phyloP scores from a whole-genome alignment of 2,329 filamentous ascomycete species.

The Tolypocladium album region DNA sequence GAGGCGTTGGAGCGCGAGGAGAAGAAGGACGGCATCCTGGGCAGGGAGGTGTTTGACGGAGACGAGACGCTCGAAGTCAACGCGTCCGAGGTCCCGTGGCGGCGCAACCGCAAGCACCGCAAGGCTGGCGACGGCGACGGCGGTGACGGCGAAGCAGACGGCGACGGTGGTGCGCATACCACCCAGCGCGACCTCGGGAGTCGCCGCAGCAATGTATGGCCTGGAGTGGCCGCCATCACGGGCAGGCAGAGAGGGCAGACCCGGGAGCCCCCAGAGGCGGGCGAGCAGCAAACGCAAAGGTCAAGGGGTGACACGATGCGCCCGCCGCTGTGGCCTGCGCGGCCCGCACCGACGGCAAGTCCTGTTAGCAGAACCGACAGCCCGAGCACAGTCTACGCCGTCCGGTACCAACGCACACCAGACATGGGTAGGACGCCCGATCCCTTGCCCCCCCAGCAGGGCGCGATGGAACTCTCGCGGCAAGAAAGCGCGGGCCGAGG shows the following conservation, averaged over 20 bases:
- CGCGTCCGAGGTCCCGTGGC: slow-evolving; percentile 39
- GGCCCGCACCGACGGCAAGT: slow-evolving; percentile 43
- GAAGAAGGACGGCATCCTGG: slow-evolving; percentile 85
- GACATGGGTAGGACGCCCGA: slow-evolving; percentile 39
- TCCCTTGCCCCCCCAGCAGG: slow-evolving; percentile 14
- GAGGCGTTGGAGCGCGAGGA: slow-evolving; percentile 87
- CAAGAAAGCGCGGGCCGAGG: slow-evolving; percentile 20
- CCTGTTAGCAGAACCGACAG: slow-evolving; percentile 53
- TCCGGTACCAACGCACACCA: slow-evolving; percentile 48
- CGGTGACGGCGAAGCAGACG: slow-evolving; percentile 3
- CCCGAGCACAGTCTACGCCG: slow-evolving; percentile 51
- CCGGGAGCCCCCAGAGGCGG: slow-evolving; percentile 8
- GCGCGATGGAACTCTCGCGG: slow-evolving; percentile 20
- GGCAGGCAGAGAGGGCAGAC: slow-evolving; percentile 14
- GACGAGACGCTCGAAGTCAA: slow-evolving; percentile 77
- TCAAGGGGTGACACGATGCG: slow-evolving; percentile 28
- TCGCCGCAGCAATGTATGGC: slow-evolving; percentile 13
- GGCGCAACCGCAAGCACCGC: slow-evolving; percentile 23
- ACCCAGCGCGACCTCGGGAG: neutral
- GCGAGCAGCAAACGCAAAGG: slow-evolving; percentile 15
- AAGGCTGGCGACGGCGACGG: slow-evolving; percentile 18
- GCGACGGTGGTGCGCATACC: slow-evolving; percentile 3
- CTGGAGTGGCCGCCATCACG: slow-evolving; percentile 14
- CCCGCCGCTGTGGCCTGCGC: slow-evolving; percentile 42
- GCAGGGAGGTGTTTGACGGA: slow-evolving; percentile 83